These are phyloP conservation scores for Fusarium sp. DNA, from an alignment of 2,329 filamentous ascomycete genomes.

Conservation along the genomic window DNA sequence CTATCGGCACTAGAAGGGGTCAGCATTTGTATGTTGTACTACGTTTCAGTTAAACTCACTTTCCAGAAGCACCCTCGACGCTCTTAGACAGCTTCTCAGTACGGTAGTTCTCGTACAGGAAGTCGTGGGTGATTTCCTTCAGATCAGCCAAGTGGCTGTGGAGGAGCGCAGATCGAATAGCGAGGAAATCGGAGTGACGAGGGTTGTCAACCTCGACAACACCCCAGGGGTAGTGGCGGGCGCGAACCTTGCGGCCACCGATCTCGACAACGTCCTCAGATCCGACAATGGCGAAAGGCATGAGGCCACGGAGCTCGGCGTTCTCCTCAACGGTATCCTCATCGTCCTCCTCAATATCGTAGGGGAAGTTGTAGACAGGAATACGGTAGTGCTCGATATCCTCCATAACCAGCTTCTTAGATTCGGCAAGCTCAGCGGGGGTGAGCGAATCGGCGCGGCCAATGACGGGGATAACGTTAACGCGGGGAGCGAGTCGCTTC, in stretches of 20 bases:
- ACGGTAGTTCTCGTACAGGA: constrained; percentile 99
- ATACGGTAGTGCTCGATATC: constrained; percentile 99
- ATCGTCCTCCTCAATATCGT: constrained; percentile 99
- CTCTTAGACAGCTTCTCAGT: constrained; percentile 99
- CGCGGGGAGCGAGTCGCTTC: constrained; percentile 97
- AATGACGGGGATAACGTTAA: constrained; percentile 99
- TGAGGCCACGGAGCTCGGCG: constrained; percentile 93
- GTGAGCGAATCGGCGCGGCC: constrained; percentile 98
- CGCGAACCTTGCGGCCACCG: constrained; percentile 89
- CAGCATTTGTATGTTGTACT: constrained; percentile 41
- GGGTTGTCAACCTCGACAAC: constrained; percentile 99
- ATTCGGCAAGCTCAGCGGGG: constrained; percentile 94
- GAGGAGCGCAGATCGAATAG: constrained; percentile 93
- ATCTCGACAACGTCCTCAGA: constrained; percentile 97
- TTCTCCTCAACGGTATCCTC: constrained; percentile 99
- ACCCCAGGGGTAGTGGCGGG: constrained; percentile 98
- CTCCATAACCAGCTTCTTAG: constrained; percentile 99
- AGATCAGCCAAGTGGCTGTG: constrained; percentile 98
- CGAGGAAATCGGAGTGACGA: constrained; percentile 97
- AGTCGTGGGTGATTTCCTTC: constrained; percentile 99
- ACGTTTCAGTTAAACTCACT: constrained; percentile 70
- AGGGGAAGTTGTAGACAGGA: constrained; percentile 99
- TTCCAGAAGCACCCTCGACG: constrained; percentile 88
- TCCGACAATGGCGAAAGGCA: constrained; percentile 99
- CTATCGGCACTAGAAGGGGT: constrained; percentile 66